Evolutionary conservation across 345 rosid species (phyloP).

Genomic region (rapeseed (Brassica napus)): DNA sequence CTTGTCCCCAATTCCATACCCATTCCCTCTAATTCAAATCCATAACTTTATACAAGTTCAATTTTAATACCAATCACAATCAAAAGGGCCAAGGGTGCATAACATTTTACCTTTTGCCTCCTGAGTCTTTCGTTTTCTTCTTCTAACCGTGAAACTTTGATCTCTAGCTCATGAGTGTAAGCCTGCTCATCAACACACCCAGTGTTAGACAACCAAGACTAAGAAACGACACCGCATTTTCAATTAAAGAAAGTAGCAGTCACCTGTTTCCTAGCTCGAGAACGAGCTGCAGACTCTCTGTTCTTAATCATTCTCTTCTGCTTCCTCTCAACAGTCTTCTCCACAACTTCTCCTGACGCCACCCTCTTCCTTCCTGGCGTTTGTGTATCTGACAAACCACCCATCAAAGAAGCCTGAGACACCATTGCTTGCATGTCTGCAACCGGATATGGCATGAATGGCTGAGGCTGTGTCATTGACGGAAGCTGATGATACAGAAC

Average conservation of each 20-base stretch:
- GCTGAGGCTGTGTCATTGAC: constrained; percentile 41
- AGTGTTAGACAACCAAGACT: constrained; percentile 5
- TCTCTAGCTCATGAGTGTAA: constrained; percentile 90
- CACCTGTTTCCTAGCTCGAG: constrained; percentile 1
- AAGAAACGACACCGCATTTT: neutral
- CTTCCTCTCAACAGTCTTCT: too few species aligned
- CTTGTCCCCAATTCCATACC: neutral
- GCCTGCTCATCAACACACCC: constrained; percentile 54
- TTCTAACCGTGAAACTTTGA: constrained; percentile 84
- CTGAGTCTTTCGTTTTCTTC: constrained; percentile 49
- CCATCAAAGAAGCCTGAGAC: constrained; percentile 66
- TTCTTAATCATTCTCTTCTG: too few species aligned
- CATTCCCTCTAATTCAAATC: neutral
- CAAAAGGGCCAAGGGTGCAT: neutral
- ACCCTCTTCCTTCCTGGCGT: constrained; percentile 27
- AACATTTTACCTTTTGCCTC: constrained; percentile 55
- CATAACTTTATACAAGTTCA: neutral
- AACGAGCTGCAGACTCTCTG: too few species aligned
- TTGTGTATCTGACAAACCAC: constrained; percentile 75
- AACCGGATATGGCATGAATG: constrained; percentile 69
- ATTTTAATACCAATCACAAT: neutral
- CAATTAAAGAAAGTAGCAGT: neutral
- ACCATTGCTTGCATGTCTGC: constrained; percentile 65
- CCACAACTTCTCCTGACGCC: too few species aligned
- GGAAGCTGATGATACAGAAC: too few species aligned